Percentiles rank a stretch among this genome's conserved stretches.
phyloP scores from a whole-genome alignment of 2,329 filamentous ascomycete genomes.

The Fusarium sulawesiense region DNA sequence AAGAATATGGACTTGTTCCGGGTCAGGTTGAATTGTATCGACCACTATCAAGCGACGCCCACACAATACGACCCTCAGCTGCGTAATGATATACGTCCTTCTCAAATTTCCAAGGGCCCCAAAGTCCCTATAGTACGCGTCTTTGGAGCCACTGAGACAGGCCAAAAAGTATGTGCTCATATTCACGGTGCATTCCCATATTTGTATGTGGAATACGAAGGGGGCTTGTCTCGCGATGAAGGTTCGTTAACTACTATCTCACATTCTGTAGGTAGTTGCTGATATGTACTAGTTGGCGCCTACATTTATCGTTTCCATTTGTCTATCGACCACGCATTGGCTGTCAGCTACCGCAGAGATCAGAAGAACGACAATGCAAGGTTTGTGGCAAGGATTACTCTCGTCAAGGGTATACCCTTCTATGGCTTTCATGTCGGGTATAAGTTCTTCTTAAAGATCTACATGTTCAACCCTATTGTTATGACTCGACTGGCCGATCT shows the following conservation, averaged over 20 bases:
- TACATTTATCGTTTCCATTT: slow-evolving; percentile 84
- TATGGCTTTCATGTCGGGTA: slow-evolving; percentile 97
- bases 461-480: slow-evolving; percentile 86
- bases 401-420: slow-evolving; percentile 94
- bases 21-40: slow-evolving; percentile 93
- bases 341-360: slow-evolving; percentile 84
- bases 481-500: slow-evolving; percentile 91
- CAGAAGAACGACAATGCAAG: slow-evolving; percentile 71
- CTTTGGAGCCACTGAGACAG: slow-evolving; percentile 93
- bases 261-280: slow-evolving; percentile 8
- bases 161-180: slow-evolving; percentile 95
- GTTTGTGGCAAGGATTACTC: slow-evolving; percentile 89
- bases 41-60: slow-evolving; percentile 87
- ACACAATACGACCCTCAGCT: slow-evolving; percentile 85
- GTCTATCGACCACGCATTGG: slow-evolving; percentile 91
- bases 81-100: slow-evolving; percentile 70
- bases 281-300: slow-evolving; percentile 67
- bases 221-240: slow-evolving; percentile 72
- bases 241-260: slow-evolving; percentile 61
- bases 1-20: slow-evolving; percentile 75
- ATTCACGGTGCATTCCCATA: slow-evolving; percentile 97
- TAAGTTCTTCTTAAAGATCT: slow-evolving; percentile 91
- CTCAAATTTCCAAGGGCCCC: slow-evolving; percentile 70
- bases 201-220: slow-evolving; percentile 88
- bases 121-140: slow-evolving; percentile 88